Base-by-base conservation (phyloP, 495 filamentous ascomycete species). In the Penicillium herquei region DNA sequence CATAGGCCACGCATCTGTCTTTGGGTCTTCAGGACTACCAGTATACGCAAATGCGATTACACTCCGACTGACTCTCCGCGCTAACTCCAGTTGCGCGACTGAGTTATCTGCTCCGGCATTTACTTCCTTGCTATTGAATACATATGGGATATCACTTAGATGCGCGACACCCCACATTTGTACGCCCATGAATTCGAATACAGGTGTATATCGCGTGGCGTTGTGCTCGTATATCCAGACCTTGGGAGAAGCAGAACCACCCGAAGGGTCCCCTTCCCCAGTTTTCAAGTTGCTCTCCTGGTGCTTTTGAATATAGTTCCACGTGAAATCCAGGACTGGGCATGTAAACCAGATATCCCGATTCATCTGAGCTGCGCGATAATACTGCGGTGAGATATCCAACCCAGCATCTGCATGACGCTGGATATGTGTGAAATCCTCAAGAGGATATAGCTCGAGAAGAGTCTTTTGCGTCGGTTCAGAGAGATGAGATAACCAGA, bases 271-370 rank as follows among this genome's bases (percentile, higher is more conserved):
- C 21, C 4, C 47, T 9, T 50, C 56, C 31, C 65, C 69, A 14
- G 63, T 61, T 14, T 65, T 65, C n/a, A n/a, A n/a, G n/a, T n/a
- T 26, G 21, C 21, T 26, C 2, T 26, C 2, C 21, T 26, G 21
- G 2, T 26, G 21, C 21, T 26, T 26, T 26, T 26, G 21, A 6
- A 67, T 59, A 47, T 75, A 71, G 21, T 68, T 65, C 55, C 63
- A 64, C 0, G 62, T 67, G 58, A 75, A 77, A 40, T 70, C 65
- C 6, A 78, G 54, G 0, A 73, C 59, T n/a, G 75, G 77, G 49
- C 78, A 80, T 6, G 67, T 69, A 56, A 80, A 75, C 54, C 71
- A 59, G 46, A 80, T 66, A 52, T 80, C 76, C 4, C 78, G 70
- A 49, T 72, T 75, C 39, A 76, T 68, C 50, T 73, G 71, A 9